Evolutionary conservation across 768 basidiomycete species (phyloP).

Genomic region (Boletus tomentosulus): DNA sequence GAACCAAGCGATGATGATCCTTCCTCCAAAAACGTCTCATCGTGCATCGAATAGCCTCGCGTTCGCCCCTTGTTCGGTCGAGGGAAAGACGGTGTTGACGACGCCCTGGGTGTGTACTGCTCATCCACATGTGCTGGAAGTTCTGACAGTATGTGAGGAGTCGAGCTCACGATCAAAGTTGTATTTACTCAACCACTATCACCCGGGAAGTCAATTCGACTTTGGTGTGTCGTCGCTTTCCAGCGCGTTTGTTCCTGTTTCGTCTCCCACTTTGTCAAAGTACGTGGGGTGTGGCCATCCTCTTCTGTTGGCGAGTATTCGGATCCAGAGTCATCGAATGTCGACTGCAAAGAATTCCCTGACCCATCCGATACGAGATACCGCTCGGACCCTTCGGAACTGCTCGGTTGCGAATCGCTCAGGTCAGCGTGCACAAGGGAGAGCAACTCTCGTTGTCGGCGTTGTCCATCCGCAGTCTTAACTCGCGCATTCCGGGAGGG

Average conservation of each 20-base stretch:
- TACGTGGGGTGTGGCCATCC: not conserved
- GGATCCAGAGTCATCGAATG: conserved; percentile 25
- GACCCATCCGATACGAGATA: conserved; percentile 16
- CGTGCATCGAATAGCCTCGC: not conserved
- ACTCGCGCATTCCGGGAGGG: conserved; percentile 2
- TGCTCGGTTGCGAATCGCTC: conserved; percentile 15
- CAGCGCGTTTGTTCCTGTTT: conserved; percentile 9
- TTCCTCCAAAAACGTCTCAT: conserved; percentile 3
- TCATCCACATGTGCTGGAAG: conserved; percentile 7
- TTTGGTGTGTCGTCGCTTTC: conserved; percentile 1
- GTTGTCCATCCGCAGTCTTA: conserved; percentile 10
- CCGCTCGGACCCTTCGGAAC: conserved; percentile 12
- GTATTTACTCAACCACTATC: conserved; percentile 11
- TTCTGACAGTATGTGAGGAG: conserved; percentile 14
- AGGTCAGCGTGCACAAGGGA: conserved; percentile 1
- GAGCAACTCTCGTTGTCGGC: conserved; percentile 20
- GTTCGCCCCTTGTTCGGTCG: conserved; percentile 4
- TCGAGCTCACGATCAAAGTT: not conserved
- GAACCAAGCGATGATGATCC: conserved; percentile 14
- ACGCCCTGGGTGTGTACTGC: conserved; percentile 18
- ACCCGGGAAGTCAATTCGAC: not conserved
- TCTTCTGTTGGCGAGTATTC: conserved; percentile 32
- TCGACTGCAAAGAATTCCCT: conserved; percentile 18
- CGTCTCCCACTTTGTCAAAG: conserved; percentile 2
- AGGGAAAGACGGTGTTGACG: conserved; percentile 1